Evolutionary conservation across 768 basidiomycete genomes (phyloP), one percentile per base, ranked within the genome.

Genomic region (Lentinus tigrinus): DNA sequence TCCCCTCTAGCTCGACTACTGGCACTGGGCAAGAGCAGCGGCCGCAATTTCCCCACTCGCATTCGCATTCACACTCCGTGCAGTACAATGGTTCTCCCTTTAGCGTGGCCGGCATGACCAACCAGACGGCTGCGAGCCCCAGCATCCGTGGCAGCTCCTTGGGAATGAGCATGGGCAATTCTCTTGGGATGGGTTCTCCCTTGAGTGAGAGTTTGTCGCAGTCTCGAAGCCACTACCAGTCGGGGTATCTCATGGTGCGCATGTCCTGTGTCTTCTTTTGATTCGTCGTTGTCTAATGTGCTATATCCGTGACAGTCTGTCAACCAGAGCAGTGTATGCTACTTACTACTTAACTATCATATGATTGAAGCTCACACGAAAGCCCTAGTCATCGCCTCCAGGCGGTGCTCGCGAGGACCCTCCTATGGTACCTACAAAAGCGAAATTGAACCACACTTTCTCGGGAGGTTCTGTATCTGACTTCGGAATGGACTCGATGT

Each of bases 401-500:
- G 58, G 58, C 21, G 28, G 50, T 3, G 82, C 88, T 27, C 77
- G 81, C 14, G 89, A 91, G 59, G 90, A 93, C 58, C 78, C 83
- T 43, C 89, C 90, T 3, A 77, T 89, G 13, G 85, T 93, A 16
- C 85, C 82, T 59, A 91, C 89, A 0, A 92, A 92, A 68, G 90
- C 89, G 23, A 90, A 92, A 68, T 80, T 91, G 75, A 91, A 87
- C 68, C 81, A 85, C 57, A 81, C 81, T 6, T 75, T 90, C 17
- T 78, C 87, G 19, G 79, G 87, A 54, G 81, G 84, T 13, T 77
- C 84, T 21, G 78, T 85, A 1, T 80, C 85, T 17, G 88, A 90
- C 59, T 91, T 91, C 73, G 91, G 91, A 2, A 84, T 88, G 75
- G 89, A 90, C 60, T 90, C 90, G 21, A 90, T 92, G 90, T 91